Conservation (phyloP, 176 grass and related monocot species). For the Chrysopogon serrulatus region DNA sequence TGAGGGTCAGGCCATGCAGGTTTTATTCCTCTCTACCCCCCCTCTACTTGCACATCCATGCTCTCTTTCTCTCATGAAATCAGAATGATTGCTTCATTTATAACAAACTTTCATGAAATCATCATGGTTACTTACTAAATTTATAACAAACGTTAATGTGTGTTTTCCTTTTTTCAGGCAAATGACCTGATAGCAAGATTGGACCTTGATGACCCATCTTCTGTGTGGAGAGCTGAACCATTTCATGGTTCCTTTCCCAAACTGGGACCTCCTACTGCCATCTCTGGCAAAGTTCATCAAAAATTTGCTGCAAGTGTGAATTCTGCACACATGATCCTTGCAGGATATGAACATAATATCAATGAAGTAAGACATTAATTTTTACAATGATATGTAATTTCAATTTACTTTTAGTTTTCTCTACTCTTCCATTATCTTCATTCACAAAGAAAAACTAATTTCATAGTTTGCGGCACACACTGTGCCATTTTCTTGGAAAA, state of each 20-base stretch:
- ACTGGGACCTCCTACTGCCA: constrained; percentile 82
- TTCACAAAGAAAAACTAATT: neutral
- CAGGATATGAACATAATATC: constrained; percentile 96
- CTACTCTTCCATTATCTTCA: constrained; percentile 1
- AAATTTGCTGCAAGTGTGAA: constrained; percentile 75
- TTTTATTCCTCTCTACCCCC: neutral
- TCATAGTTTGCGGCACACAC: neutral
- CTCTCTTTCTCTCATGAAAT: neutral
- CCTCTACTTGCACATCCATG: neutral
- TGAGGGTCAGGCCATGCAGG: constrained; percentile 99
- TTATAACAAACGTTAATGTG: neutral
- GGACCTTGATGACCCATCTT: constrained; percentile 93
- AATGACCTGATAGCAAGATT: constrained; percentile 87
- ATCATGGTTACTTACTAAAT: neutral
- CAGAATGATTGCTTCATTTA: constrained; percentile 1
- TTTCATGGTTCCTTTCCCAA: constrained; percentile 90
- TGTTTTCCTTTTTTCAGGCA: constrained; percentile 41
- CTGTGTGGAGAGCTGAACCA: constrained; percentile 94
- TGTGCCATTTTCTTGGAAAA: constrained; percentile 8
- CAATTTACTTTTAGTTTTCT: constrained; percentile 12
- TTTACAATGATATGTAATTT: constrained; percentile 13
- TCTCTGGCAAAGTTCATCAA: constrained; percentile 97
- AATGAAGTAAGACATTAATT: constrained; percentile 45
- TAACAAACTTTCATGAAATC: neutral
- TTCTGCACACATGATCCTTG: constrained; percentile 91